Base-by-base conservation (phyloP, 768 basidiomycete genomes). In the Chiua virens region DNA sequence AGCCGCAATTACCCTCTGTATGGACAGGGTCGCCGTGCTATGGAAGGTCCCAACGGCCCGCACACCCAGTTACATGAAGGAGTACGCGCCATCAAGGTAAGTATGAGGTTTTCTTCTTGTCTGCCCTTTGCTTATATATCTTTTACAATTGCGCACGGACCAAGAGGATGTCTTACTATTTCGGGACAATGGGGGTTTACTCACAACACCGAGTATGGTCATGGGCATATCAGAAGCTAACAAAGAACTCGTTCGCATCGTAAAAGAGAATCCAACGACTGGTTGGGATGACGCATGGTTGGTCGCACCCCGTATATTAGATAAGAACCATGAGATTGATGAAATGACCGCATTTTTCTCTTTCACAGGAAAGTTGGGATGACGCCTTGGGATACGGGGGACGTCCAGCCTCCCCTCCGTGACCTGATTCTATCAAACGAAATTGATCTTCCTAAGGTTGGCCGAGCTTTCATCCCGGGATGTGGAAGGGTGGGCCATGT, bases 371-470 rank as follows among this genome's bases (percentile, higher is more conserved):
- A n/a, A n/a, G n/a, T 6, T 4, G 69, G 72, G 0, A 48, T 80
- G 1, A 86, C 82, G 0, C 86, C 87, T 1, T 89, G 87, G 86
- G 86, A 87, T 55, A 61, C 62, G 7, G 1, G n/a, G n/a, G n/a
- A n/a, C n/a, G n/a, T n/a, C n/a, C n/a, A n/a, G n/a, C n/a, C n/a
- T n/a, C n/a, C n/a, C n/a, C 68, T 87, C 48, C 66, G 62, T 22
- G 79, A 82, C 43, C 63, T 83, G 1, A 60, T 87, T 22, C 69
- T 78, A 42, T 75, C 76, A 2, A 70, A 70, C 15, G 65, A 71
- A 27, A 57, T 83, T 15, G 63, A 73, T 0, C 71, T 80, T 39
- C 79, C 84, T 5, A 70, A 51, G 27, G 40, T 49, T 40, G 75
- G 73, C 5, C 68, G 73, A 38, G 80, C 78, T 5, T 63, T 83